Percentiles rank a stretch among this genome's conserved stretches.
Conservation (phyloP, 2,329 filamentous ascomycete genomes). For the Parascedosporium putredinis region DNA sequence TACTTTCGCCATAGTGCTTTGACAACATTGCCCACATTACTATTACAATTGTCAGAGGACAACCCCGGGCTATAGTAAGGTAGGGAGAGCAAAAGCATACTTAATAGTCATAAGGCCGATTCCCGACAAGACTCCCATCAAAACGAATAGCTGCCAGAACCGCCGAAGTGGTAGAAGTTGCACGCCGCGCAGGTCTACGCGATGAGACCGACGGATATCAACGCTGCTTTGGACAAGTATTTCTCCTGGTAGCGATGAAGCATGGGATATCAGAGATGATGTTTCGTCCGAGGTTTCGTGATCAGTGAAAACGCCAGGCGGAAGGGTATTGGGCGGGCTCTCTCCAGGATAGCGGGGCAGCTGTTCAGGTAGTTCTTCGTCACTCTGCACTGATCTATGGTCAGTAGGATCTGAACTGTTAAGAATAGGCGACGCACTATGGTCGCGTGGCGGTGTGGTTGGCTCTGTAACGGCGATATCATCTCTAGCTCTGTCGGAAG, state of each 20-base stretch:
- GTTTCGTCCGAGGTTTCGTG: conserved; percentile 55
- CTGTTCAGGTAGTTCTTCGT: no score
- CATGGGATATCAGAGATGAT: conserved; percentile 66
- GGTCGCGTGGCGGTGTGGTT: no score
- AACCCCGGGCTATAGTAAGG: background rate
- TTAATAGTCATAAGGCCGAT: conserved; percentile 99
- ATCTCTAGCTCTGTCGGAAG: no score
- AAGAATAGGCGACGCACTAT: conserved; percentile 68
- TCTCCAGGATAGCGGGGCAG: no score
- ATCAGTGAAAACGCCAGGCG: conserved; percentile 11
- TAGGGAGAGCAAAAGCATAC: conserved; percentile 39
- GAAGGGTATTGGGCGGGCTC: background rate
- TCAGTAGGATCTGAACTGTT: no score
- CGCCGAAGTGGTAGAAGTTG: conserved; percentile 60
- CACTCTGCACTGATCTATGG: no score
- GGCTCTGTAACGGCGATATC: no score
- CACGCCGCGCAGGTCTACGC: conserved; percentile 83
- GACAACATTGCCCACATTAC: conserved; percentile 87
- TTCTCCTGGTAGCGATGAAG: conserved; percentile 40
- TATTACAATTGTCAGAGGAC: conserved; percentile 23
- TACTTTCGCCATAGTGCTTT: conserved; percentile 83
- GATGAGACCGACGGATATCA: conserved; percentile 64
- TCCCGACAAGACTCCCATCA: conserved; percentile 85
- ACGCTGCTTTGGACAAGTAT: conserved; percentile 47
- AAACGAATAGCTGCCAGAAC: conserved; percentile 84